Base-by-base conservation (phyloP, 352 stramenopile genomes). In the Globisporangium paroecandrum region DNA sequence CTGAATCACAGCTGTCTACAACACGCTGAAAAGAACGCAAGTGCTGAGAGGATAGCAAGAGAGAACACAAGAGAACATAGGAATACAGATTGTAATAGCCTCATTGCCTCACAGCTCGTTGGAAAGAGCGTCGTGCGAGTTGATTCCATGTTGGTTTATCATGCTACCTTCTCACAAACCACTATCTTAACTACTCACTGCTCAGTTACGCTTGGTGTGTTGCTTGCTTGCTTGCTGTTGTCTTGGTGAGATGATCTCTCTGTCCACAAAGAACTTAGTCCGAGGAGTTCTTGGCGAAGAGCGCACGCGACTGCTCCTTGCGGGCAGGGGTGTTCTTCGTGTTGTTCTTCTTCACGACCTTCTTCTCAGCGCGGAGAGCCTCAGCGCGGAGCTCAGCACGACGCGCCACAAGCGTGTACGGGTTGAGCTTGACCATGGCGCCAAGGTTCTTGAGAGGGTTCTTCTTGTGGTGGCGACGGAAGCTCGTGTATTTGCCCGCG, bases 401-500 rank as follows among this genome's bases (percentile, higher is more conserved):
- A 76, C 94, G 89, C 62, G 94, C 93, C 12, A 95, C 93, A 54
- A 97, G 86, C 74, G 96, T 91, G 90, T 99, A 99, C 69, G 96
- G 94, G 87, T 99, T 98, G 67, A 99, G 87, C 79, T 98, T 97
- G 66, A 98, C 91, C 85, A 99, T 96, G 61, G 87, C 96, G 61
- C 89, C 95, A 69, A 98, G 85, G 85, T 97, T 98, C 69, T 90
- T 97, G 56, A 99, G 87, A 62, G 97, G 93, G 87, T 99, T 99
- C 82, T 98, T 98, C 93, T 99, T 99, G 71, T 97, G 90, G 73
- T 96, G 87, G 73, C 92, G 88, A 69, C 82, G 92, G 70, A 89
- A 81, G 77, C 91, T 93, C 68, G 87, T 75, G 75, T 95, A 93
- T 85, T 98, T 98, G 74, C 91, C 92, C 34, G 97, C 87, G 74